phyloP scores from a whole-genome alignment of 2,329 filamentous ascomycete genomes.

The Aureobasidium sp. region DNA sequence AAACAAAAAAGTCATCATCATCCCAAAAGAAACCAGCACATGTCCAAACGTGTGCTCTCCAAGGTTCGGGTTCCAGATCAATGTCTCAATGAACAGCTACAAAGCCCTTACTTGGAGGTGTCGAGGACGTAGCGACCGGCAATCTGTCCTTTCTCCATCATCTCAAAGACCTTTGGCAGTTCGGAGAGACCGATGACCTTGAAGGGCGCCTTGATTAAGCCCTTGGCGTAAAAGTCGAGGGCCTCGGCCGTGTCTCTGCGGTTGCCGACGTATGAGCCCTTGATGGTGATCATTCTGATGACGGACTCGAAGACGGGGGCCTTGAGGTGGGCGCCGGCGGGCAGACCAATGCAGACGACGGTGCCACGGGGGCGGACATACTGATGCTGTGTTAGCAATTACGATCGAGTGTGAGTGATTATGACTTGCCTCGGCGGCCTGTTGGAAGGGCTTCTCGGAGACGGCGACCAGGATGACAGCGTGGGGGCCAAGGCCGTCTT shows the following conservation, averaged over 20 bases:
- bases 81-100: not conserved
- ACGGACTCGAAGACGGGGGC: slow-evolving; percentile 89
- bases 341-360: slow-evolving; percentile 84
- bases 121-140: slow-evolving; percentile 76
- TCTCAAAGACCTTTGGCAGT: slow-evolving; percentile 70
- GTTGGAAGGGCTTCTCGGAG: slow-evolving; percentile 88
- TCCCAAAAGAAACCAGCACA: not conserved
- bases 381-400: slow-evolving; percentile 25
- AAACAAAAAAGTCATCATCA: not conserved
- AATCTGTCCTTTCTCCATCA: slow-evolving; percentile 61
- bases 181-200: slow-evolving; percentile 78
- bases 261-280: slow-evolving; percentile 91
- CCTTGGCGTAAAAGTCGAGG: slow-evolving; percentile 78
- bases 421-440: slow-evolving; percentile 57
- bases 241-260: slow-evolving; percentile 81
- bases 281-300: slow-evolving; percentile 83
- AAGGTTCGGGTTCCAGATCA: not conserved
- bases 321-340: slow-evolving; percentile 68
- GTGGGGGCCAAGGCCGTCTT: slow-evolving; percentile 76
- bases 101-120: slow-evolving; percentile 50
- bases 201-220: slow-evolving; percentile 70
- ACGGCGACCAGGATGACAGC: slow-evolving; percentile 83
- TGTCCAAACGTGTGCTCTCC: not conserved
- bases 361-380: slow-evolving; percentile 79
- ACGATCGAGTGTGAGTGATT: not conserved